Evolutionary conservation across 1,284 basidiomycete species (phyloP), one percentile per base, ranked within the genome.

Genomic region (Coniferiporia sulphurascens): DNA sequence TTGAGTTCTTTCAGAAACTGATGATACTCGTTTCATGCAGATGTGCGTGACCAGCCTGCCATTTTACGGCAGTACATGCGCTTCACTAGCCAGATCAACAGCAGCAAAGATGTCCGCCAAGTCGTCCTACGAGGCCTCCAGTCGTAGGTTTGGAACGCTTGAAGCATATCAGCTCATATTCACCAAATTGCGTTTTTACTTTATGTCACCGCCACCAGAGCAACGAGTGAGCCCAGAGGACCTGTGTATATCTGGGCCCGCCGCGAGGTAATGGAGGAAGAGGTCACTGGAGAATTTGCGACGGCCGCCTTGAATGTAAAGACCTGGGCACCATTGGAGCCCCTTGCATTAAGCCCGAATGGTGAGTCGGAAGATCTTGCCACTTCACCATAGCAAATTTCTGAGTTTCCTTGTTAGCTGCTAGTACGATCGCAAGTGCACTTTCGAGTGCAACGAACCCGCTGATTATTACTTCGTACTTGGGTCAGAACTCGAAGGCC

Each of bases 41-140:
- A 87, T 71, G 76, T 83, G n/a, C 82, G 80, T 21, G 86, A 89
- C 68, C 86, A 89, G 64, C 67, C 84, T 1, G 74, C 79, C 3
- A 86, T 88, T 59, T 79, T 87, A 32, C 78, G 87, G 4, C 86
- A 86, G 65, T 89, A 88, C 68, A 88, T 88, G 85, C 76, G 86
- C 8, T 80, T 79, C 65, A 80, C 82, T 1, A 74, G 78, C 0
- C 83, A 88, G 62, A 80, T 89, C 8, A 65, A 76, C 46, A 83
- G 80, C 60, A 79, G 80, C 0, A 78, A 71, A 61, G 82, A 76
- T 45, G 72, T 79, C 4, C 71, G 78, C 1, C 75, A 80, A 59
- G 73, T 78, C 6, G 73, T 87, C 2, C 70, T 80, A 54, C 76
- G 87, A 41, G 79, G 83, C 0, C 69, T 88, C 49, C 86, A 89